Conservation (phyloP, 345 rosid species). For the Angophora floribunda region DNA sequence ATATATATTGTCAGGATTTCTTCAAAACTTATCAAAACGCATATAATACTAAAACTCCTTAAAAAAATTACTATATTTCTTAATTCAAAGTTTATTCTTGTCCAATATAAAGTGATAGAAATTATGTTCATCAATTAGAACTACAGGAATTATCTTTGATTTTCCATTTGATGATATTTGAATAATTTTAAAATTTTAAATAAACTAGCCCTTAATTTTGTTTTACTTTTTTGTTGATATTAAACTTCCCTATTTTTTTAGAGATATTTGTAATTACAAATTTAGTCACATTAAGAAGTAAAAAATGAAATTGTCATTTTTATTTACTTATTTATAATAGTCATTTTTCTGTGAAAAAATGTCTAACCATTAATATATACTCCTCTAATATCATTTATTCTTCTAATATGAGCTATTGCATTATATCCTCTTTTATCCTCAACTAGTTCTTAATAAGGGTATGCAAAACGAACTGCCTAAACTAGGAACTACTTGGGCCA, state of each 20-base stretch:
- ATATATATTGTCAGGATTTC: background rate
- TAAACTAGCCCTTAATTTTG: background rate
- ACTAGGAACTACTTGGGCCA: no score
- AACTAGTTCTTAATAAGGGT: no score
- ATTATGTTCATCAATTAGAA: no score
- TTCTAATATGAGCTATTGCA: background rate
- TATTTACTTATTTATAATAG: no score
- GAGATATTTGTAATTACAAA: background rate
- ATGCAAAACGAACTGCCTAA: no score
- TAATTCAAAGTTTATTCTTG: no score
- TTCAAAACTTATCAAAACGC: background rate
- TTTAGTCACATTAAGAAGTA: background rate
- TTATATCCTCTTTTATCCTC: background rate
- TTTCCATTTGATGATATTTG: no score
- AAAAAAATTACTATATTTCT: no score
- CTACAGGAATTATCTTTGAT: background rate
- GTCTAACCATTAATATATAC: background rate
- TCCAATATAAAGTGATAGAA: no score
- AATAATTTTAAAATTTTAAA: no score
- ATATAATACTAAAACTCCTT: no score
- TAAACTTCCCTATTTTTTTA: background rate
- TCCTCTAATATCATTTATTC: accelerated
- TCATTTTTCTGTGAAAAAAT: background rate
- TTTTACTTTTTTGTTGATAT: background rate
- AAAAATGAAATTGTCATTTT: background rate